These are phyloP conservation scores for Venturia nashicola DNA, from an alignment of 2,329 filamentous ascomycete genomes.

Conservation along the genomic window DNA sequence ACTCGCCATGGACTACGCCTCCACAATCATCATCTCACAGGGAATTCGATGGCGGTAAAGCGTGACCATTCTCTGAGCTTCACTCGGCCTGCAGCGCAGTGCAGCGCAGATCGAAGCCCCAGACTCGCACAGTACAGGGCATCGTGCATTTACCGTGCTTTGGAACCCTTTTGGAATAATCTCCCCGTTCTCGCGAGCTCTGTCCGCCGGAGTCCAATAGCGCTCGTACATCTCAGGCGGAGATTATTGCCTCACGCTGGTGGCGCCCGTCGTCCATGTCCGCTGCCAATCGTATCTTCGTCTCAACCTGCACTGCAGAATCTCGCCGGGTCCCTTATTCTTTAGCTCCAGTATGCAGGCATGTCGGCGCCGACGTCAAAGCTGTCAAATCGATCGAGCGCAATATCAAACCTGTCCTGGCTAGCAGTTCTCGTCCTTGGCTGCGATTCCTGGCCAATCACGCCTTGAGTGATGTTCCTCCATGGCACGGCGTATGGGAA, in stretches of 20 bases:
- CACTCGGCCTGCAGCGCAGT: neutral
- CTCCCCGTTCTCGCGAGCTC: neutral
- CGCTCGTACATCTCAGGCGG: neutral
- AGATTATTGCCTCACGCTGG: constrained; percentile 1
- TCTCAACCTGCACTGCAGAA: constrained; percentile 2
- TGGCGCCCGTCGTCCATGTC: neutral
- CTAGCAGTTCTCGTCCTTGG: neutral
- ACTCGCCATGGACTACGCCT: neutral
- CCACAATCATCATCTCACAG: neutral
- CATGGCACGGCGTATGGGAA: neutral
- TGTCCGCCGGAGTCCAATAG: neutral
- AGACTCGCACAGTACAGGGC: neutral
- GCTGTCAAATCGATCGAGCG: constrained; percentile 4
- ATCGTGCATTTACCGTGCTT: neutral
- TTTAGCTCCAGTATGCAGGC: neutral
- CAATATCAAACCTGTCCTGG: neutral
- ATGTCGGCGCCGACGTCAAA: constrained; percentile 2
- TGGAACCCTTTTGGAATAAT: neutral
- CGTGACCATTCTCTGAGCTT: neutral
- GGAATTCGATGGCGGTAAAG: neutral
- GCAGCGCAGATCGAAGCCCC: neutral
- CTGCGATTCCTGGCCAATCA: neutral
- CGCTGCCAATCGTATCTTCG: neutral
- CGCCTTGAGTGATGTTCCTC: neutral
- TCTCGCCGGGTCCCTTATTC: neutral